Base-by-base conservation (phyloP, 1,284 basidiomycete genomes). In the Papiliotrema fonsecae region DNA sequence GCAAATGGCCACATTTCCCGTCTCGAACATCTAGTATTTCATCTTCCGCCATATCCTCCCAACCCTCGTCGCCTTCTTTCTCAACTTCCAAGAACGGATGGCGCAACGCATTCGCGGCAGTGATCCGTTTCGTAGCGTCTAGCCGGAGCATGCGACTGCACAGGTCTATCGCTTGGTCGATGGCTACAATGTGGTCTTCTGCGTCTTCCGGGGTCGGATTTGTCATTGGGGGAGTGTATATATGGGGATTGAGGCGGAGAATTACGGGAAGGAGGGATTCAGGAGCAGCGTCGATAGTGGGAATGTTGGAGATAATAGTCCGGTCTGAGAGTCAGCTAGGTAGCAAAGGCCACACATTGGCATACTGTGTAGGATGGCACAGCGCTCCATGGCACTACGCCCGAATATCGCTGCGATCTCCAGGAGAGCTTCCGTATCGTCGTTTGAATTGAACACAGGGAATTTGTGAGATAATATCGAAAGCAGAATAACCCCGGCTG, bases 341-440 rank as follows among this genome's bases (percentile, higher is more conserved):
- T 40, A 47, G 53, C 32, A 9, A 35, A 30, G 7, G 30, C 27
- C 18, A 28, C 26, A 9, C 30, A 16, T 10, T 16, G 28, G 77
- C 86, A 63, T 64, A 96, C 92, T 92, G 70, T 99, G 94, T 43
- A 97, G 69, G 34, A 87, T 81, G 0, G 93, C 93, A 36, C 83
- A 82, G 61, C 81, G 84, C 69, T 94, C 93, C 82, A 97, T 90
- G 44, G 81, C 80, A 54, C 78, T 79, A 52, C 81, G 82, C 3
- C 94, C 96, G 60, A 97, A 84, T 42, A 99, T 84, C 11, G 83
- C 78, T 5, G 89, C 86, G 47, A 98, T 87, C 74, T 99, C 94
- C 81, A 97, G 86, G 32, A 98, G 76, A 5, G 94, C 94, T 69
- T 98, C 94, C 27, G 86, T 82, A 68, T 99, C 94, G 68, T 97